Evolutionary conservation across 805 yeast genomes (phyloP).

Genomic region (Candida fluviatilis): DNA sequence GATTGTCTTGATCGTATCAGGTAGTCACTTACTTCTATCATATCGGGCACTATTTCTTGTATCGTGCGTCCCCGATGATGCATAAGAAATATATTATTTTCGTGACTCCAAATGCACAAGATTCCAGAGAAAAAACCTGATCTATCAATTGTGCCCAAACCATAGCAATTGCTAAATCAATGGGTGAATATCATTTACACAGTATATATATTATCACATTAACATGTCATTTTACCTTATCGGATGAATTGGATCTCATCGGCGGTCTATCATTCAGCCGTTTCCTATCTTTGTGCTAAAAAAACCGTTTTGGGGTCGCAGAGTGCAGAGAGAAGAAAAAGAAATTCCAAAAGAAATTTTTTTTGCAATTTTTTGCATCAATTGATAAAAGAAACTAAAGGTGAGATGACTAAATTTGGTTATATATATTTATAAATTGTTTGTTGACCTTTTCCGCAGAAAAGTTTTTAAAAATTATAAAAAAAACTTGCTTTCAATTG

Average conservation of each 20-base stretch:
- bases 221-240: too few relatives aligned
- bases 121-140: neutral
- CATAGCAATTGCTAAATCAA: neutral
- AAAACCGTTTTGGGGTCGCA: neutral
- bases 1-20: too few relatives aligned
- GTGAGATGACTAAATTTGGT: neutral
- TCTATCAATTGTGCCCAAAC: neutral
- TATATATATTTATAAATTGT: neutral
- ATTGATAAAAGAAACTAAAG: constrained; percentile 4
- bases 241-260: too few relatives aligned
- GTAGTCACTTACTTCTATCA: too few relatives aligned
- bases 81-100: neutral
- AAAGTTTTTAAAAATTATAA: too few relatives aligned
- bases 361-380: constrained; percentile 1
- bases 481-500: too few relatives aligned
- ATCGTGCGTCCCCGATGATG: neutral
- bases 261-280: neutral
- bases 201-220: too few relatives aligned
- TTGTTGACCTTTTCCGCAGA: too few relatives aligned
- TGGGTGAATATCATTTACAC: neutral
- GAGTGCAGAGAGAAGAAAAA: neutral
- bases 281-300: neutral
- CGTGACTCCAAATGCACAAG: neutral
- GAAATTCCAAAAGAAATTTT: neutral
- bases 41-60: neutral